Conservation (phyloP, 176 grass and related monocot species). For the Aegilops sharonensis region DNA sequence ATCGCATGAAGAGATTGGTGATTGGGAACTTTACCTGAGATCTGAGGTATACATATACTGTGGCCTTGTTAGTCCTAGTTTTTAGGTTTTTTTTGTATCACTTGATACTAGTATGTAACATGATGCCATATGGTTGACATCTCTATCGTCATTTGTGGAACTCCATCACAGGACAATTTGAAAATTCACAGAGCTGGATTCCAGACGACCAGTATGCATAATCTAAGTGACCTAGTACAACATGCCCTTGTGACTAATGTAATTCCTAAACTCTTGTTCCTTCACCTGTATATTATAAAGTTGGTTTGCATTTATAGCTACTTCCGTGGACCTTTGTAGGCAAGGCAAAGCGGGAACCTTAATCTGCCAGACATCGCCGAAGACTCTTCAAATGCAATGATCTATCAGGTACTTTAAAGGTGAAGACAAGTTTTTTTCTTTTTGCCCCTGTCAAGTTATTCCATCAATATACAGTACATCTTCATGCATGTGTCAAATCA, state of each 20-base stretch:
- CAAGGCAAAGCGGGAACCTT: conserved; percentile 72
- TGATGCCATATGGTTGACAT: conserved; percentile 16
- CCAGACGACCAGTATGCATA: conserved; percentile 87
- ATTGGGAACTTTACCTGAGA: conserved; percentile 80
- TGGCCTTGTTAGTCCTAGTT: conserved; percentile 5
- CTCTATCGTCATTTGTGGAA: conserved; percentile 21
- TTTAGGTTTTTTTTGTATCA: not conserved
- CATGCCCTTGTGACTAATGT: conserved; percentile 70
- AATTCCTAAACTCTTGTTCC: conserved; percentile 38
- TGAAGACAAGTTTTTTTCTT: not conserved
- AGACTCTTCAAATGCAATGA: conserved; percentile 83
- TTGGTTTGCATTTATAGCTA: conserved; percentile 6
- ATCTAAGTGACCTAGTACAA: conserved; percentile 89
- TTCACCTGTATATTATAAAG: conserved; percentile 26
- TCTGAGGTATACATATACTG: conserved; percentile 57
- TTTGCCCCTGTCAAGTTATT: not conserved
- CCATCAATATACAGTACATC: not conserved
- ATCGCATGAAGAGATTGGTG: conserved; percentile 57
- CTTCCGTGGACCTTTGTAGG: conserved; percentile 51
- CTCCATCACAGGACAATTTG: conserved; percentile 58
- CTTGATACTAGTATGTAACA: conserved; percentile 12
- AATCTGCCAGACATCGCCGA: conserved; percentile 71
- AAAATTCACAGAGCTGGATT: conserved; percentile 84
- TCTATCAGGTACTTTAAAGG: conserved; percentile 69
- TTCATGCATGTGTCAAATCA: not conserved